Percentiles rank a stretch among this genome's conserved stretches.
Conservation (phyloP, 352 stramenopile genomes). For the Phytophthora tentaculata region DNA sequence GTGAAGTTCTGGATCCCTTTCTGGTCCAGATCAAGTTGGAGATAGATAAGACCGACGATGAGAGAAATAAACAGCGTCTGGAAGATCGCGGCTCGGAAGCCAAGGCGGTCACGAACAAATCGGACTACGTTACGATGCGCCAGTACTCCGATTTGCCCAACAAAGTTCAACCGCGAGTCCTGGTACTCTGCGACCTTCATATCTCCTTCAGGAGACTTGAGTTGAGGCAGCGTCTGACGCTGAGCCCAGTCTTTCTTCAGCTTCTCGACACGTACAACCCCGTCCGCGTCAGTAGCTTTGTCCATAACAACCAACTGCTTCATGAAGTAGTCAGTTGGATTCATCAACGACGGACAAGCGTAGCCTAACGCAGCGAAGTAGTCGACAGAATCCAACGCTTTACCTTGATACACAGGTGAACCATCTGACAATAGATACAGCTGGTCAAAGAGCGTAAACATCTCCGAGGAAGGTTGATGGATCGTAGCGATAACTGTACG, state of each 20-base stretch:
- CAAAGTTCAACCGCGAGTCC: conserved; percentile 25
- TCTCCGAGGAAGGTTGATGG: conserved; percentile 76
- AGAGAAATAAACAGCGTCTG: conserved; percentile 45
- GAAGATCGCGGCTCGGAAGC: conserved; percentile 29
- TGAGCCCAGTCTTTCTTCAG: conserved; percentile 48
- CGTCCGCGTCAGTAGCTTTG: conserved; percentile 42
- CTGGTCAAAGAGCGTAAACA: conserved; percentile 59
- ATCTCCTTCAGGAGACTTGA: background rate
- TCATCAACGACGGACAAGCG: conserved; percentile 51
- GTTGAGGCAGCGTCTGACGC: conserved; percentile 9
- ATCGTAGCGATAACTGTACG: conserved; percentile 91
- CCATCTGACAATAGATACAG: conserved; percentile 63
- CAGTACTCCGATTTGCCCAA: conserved; percentile 43
- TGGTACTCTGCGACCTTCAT: conserved; percentile 4
- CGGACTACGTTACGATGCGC: conserved; percentile 44
- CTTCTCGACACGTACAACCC: conserved; percentile 41
- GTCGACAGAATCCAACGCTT: conserved; percentile 42
- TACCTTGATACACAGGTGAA: conserved; percentile 55
- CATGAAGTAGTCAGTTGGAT: conserved; percentile 76
- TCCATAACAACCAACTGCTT: conserved; percentile 60
- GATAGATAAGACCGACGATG: conserved; percentile 52
- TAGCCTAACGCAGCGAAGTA: conserved; percentile 58
- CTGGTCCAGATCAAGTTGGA: conserved; percentile 48
- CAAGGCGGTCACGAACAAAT: conserved; percentile 43
- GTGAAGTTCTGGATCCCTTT: conserved; percentile 53